Conservation (phyloP, 176 grass and related monocot genomes). For the Zoysia japonica region DNA sequence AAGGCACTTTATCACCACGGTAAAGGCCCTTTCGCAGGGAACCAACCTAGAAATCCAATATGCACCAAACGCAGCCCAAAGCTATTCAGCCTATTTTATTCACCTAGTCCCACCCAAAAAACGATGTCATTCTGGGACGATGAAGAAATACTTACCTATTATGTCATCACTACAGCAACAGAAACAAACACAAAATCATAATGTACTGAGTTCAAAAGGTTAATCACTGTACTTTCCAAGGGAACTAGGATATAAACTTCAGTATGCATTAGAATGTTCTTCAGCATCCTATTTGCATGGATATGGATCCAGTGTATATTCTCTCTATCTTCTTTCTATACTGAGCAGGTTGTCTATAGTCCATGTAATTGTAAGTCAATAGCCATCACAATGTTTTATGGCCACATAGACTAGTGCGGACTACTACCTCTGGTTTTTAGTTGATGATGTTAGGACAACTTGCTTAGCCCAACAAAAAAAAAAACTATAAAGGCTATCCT, state of each 20-base stretch:
- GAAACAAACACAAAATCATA: neutral
- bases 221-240: neutral
- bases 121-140: neutral
- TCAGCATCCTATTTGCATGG: neutral
- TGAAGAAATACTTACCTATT: no score
- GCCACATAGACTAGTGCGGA: neutral
- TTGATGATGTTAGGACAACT: neutral
- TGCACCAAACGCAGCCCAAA: no score
- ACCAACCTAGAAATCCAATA: no score
- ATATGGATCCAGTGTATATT: neutral
- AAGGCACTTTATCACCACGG: no score
- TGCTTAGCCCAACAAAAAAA: neutral
- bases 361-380: neutral
- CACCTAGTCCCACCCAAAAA: neutral
- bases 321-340: neutral
- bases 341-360: neutral
- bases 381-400: neutral
- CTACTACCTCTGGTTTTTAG: neutral
- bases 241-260: neutral
- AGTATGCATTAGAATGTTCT: neutral
- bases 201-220: neutral
- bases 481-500: neutral
- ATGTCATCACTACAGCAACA: no score
- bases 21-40: no score
- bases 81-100: no score